phyloP scores from a whole-genome alignment of 2,329 filamentous ascomycete species.

The Pestalotiopsis sp. region DNA sequence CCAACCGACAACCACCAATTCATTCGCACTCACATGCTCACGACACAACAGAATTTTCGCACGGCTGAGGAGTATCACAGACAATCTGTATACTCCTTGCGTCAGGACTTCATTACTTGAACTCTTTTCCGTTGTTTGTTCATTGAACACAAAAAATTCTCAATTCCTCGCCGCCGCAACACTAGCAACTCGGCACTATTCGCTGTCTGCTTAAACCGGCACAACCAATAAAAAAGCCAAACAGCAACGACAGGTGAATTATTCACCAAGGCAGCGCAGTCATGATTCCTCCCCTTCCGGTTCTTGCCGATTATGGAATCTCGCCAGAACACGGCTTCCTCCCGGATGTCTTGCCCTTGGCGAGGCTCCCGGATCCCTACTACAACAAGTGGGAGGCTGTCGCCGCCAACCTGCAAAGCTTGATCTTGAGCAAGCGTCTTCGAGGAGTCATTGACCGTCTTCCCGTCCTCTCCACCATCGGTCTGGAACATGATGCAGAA shows the following conservation, averaged over 20 bases:
- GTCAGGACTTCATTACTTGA: slow-evolving; percentile 51
- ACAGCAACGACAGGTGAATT: slow-evolving; percentile 14
- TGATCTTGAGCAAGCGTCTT: slow-evolving; percentile 84
- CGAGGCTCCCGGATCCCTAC: slow-evolving; percentile 82
- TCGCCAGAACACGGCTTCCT: slow-evolving; percentile 84
- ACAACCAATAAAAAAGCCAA: neutral
- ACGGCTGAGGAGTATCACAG: slow-evolving; percentile 68
- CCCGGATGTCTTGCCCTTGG: slow-evolving; percentile 77
- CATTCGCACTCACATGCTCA: slow-evolving; percentile 36
- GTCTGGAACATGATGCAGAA: slow-evolving; percentile 82
- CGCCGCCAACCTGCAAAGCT: slow-evolving; percentile 79
- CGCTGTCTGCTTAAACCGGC: neutral
- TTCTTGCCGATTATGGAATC: slow-evolving; percentile 78
- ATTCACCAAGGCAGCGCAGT: slow-evolving; percentile 20
- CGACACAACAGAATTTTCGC: slow-evolving; percentile 39
- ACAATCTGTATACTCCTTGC: slow-evolving; percentile 66
- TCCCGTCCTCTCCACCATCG: slow-evolving; percentile 80
- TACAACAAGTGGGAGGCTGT: slow-evolving; percentile 95
- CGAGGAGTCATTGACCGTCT: slow-evolving; percentile 78
- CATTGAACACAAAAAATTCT: neutral
- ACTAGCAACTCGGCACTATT: neutral
- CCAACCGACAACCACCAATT: slow-evolving; percentile 12
- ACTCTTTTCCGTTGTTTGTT: slow-evolving; percentile 1
- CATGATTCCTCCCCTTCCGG: slow-evolving; percentile 65
- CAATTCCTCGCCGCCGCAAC: neutral